Evolutionary conservation across 2,329 filamentous ascomycete species (phyloP).

Genomic region (Epichloe sp.): DNA sequence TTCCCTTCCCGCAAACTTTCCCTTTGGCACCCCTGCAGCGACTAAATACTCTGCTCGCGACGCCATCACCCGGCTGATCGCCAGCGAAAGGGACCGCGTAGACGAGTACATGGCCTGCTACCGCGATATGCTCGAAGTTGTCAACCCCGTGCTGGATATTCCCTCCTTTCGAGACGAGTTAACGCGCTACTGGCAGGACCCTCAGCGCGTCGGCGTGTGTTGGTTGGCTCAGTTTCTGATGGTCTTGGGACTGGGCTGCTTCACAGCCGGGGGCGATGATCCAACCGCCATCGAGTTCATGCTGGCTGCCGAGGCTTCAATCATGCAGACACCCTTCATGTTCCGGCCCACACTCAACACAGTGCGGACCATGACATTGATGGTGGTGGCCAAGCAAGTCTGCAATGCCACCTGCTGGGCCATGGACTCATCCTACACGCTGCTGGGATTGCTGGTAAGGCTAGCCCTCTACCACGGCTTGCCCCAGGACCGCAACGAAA

Average conservation of each 20-base stretch:
- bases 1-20: slow-evolving; percentile 22
- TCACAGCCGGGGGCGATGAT: slow-evolving; percentile 18
- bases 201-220: slow-evolving; percentile 15
- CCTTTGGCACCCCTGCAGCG: slow-evolving; percentile 23
- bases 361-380: slow-evolving; percentile 18
- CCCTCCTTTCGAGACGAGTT: slow-evolving; percentile 17
- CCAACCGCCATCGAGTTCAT: slow-evolving; percentile 21
- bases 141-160: slow-evolving; percentile 22
- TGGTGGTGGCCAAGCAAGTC: slow-evolving; percentile 23
- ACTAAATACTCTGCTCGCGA: slow-evolving; percentile 20
- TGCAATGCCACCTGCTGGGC: slow-evolving; percentile 26
- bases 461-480: slow-evolving; percentile 21
- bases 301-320: slow-evolving; percentile 23
- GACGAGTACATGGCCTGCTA: slow-evolving; percentile 18
- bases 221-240: slow-evolving; percentile 23
- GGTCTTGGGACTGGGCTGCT: slow-evolving; percentile 22
- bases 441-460: slow-evolving; percentile 21
- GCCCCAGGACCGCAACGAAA: slow-evolving; percentile 17
- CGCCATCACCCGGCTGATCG: slow-evolving; percentile 17
- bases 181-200: slow-evolving; percentile 20
- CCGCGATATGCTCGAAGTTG: slow-evolving; percentile 18
- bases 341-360: slow-evolving; percentile 22
- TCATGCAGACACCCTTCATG: slow-evolving; percentile 26
- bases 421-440: slow-evolving; percentile 22
- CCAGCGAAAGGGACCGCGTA: slow-evolving; percentile 14